phyloP scores from a whole-genome alignment of 75 land plant genomes.

The Pinus albicaulis region DNA sequence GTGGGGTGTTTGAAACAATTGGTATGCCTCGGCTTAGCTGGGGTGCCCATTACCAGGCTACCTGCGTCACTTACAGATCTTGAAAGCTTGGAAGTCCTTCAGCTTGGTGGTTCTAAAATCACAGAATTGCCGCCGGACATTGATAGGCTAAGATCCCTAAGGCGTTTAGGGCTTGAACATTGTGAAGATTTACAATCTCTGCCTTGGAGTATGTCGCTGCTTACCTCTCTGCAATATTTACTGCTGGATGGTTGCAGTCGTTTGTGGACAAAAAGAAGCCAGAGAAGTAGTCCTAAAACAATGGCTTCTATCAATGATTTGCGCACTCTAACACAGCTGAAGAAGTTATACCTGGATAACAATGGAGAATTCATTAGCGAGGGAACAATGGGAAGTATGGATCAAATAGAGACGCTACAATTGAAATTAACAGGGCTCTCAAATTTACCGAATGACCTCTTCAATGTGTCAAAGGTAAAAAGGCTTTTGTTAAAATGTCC shows the following conservation, averaged over 20 bases:
- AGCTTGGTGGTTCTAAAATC: not conserved
- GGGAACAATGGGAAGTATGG: not conserved
- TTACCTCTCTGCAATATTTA: not conserved
- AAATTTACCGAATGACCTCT: not conserved
- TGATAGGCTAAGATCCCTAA: conserved; percentile 1
- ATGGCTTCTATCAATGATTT: conserved; percentile 3
- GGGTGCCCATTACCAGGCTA: not conserved
- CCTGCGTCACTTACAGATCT: not conserved
- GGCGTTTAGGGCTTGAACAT: not conserved
- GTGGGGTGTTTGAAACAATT: not conserved
- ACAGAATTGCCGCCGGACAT: not conserved
- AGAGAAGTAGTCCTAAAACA: not conserved
- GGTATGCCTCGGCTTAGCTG: not conserved
- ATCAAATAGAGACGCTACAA: not conserved
- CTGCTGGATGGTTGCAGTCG: not conserved
- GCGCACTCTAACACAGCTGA: not conserved
- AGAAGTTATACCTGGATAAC: not conserved
- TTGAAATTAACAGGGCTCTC: not conserved
- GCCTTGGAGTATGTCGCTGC: not conserved
- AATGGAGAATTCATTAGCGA: not conserved
- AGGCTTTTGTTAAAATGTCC: not conserved
- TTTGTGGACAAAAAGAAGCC: too few relatives aligned
- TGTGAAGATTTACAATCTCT: not conserved
- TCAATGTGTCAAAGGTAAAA: not conserved
- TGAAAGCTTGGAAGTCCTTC: not conserved